These are phyloP conservation scores for Quercus glauca DNA, from an alignment of 306 rosid species.

Conservation along the genomic window DNA sequence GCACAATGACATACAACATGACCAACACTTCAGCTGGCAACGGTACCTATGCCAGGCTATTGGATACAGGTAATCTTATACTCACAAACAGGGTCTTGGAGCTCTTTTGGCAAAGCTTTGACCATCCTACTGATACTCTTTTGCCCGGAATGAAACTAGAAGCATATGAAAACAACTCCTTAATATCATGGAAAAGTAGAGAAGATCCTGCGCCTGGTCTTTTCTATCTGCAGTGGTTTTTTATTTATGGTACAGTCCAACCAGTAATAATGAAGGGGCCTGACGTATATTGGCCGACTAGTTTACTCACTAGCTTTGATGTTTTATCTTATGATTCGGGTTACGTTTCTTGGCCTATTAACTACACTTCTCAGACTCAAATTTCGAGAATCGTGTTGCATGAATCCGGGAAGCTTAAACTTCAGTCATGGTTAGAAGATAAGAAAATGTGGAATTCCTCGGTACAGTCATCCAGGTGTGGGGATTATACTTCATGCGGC, in stretches of 20 bases:
- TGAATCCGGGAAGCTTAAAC: background rate
- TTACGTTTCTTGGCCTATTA: background rate
- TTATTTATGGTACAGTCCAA: too few relatives aligned
- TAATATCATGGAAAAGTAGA: background rate
- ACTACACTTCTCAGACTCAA: background rate
- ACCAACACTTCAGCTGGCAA: background rate
- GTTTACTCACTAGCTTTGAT: background rate
- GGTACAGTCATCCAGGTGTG: too few relatives aligned
- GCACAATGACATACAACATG: fast-evolving
- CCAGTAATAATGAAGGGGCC: background rate
- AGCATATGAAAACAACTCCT: background rate
- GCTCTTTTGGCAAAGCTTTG: background rate
- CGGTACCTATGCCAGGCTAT: background rate
- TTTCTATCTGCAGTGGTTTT: background rate
- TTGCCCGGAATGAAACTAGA: background rate
- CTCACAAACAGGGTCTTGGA: background rate
- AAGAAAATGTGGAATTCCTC: too few relatives aligned
- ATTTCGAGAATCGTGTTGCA: background rate
- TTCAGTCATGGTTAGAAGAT: too few relatives aligned
- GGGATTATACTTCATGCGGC: background rate
- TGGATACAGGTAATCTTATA: background rate
- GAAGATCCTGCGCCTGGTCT: background rate
- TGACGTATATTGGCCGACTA: background rate
- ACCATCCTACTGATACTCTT: background rate
- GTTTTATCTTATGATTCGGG: background rate